These are phyloP conservation scores for Periconia digitata DNA, from an alignment of 2,329 filamentous ascomycete genomes.

Conservation along the genomic window DNA sequence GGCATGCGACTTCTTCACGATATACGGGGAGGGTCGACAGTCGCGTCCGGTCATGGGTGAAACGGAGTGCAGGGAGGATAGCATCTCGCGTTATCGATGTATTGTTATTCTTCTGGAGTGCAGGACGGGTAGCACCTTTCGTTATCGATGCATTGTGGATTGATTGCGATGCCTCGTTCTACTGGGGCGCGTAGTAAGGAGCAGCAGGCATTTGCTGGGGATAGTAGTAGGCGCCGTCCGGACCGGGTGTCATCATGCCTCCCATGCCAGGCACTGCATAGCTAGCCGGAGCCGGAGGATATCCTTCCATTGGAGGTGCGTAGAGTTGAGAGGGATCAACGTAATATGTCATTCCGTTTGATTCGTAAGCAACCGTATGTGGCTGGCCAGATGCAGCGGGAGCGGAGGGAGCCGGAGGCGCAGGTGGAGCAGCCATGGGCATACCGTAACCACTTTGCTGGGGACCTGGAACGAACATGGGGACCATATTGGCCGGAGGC, in stretches of 20 bases:
- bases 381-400: constrained; percentile 44
- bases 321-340: constrained; percentile 75
- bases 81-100: too few species aligned
- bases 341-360: constrained; percentile 96
- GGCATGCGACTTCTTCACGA: too few species aligned
- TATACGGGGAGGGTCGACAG: too few species aligned
- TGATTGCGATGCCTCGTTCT: constrained; percentile 1
- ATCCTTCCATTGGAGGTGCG: constrained; percentile 49
- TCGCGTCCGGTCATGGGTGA: too few species aligned
- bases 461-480: constrained; percentile 60
- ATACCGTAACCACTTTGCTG: constrained; percentile 53
- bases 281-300: constrained; percentile 43
- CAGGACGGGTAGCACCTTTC: too few species aligned
- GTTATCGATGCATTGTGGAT: too few species aligned
- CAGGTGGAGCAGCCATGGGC: constrained; percentile 38
- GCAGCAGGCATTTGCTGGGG: constrained; percentile 52
- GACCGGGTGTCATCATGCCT: constrained; percentile 71
- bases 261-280: constrained; percentile 69
- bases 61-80: too few species aligned
- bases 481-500: constrained; percentile 51
- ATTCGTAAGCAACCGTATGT: constrained; percentile 75
- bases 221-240: constrained; percentile 60
- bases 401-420: constrained; percentile 34
- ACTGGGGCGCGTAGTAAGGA: constrained; percentile 61
- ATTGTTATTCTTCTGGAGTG: too few species aligned